phyloP scores from a whole-genome alignment of 2,329 filamentous ascomycete species.

The Ilyonectria mors-panacis region DNA sequence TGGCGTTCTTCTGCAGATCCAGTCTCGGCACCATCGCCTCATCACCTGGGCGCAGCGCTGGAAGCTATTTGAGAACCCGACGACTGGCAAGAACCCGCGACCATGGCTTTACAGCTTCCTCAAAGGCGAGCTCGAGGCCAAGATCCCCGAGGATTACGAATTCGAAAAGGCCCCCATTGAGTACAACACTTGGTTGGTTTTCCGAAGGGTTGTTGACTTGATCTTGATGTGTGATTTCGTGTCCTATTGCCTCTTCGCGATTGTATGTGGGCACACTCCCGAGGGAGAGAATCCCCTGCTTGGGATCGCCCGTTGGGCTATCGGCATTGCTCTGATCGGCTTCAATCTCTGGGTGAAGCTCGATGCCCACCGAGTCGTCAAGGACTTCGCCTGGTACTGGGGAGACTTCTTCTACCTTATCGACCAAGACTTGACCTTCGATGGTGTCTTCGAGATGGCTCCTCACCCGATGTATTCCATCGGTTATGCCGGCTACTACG shows the following conservation, averaged over 20 bases:
- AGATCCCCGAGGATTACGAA: conserved; percentile 93
- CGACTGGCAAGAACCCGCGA: conserved; percentile 84
- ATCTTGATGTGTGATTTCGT: conserved; percentile 99
- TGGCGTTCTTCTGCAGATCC: conserved; percentile 87
- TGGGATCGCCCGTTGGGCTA: conserved; percentile 81
- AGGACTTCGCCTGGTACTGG: conserved; percentile 99
- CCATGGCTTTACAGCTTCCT: conserved; percentile 87
- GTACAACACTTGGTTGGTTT: conserved; percentile 99
- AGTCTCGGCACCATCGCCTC: conserved; percentile 90
- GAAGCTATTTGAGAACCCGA: conserved; percentile 87
- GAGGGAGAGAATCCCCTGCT: conserved; percentile 78
- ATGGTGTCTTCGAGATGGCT: conserved; percentile 99
- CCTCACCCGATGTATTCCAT: conserved; percentile 99
- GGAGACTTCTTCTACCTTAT: conserved; percentile 99
- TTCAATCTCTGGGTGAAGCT: conserved; percentile 99
- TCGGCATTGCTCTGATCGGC: conserved; percentile 83
- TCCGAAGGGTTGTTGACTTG: conserved; percentile 94
- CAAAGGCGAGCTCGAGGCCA: conserved; percentile 92
- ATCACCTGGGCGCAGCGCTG: conserved; percentile 90
- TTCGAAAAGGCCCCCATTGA: conserved; percentile 95
- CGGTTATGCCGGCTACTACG: conserved; percentile 97
- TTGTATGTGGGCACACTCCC: conserved; percentile 86
- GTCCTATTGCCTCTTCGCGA: conserved; percentile 95
- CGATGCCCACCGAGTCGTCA: conserved; percentile 96
- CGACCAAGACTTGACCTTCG: conserved; percentile 97